Evolutionary conservation across 345 rosid species (phyloP).

Genomic region (Gossypium anomalum): DNA sequence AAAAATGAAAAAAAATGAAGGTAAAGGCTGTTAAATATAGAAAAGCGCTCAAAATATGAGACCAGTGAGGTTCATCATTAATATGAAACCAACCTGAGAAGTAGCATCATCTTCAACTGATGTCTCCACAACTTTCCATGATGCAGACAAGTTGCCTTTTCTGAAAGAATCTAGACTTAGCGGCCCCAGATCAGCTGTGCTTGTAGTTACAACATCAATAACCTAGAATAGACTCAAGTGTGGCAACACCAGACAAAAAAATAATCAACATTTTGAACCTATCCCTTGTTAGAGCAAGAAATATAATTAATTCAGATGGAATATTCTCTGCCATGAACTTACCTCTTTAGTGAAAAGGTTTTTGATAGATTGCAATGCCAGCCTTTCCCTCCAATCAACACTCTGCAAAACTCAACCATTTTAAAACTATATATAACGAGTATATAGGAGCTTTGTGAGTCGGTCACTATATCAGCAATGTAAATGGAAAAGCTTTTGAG

Average conservation of each 20-base stretch:
- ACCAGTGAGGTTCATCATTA: constrained; percentile 3
- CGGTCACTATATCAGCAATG: neutral
- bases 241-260: neutral
- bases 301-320: constrained; percentile 5
- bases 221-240: constrained; percentile 40
- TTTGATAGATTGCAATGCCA: constrained; percentile 59
- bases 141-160: constrained; percentile 68
- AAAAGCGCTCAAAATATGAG: neutral
- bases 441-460: constrained; percentile 11
- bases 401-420: constrained; percentile 41
- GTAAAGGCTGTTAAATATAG: neutral
- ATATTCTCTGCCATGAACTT: constrained; percentile 26
- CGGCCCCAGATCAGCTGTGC: constrained; percentile 86
- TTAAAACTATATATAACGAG: neutral
- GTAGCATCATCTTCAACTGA: constrained; percentile 25
- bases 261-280: neutral
- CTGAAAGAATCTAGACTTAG: constrained; percentile 76
- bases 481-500: constrained; percentile 10
- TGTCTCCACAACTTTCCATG: constrained; percentile 54
- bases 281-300: neutral
- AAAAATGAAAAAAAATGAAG: constrained; percentile 7
- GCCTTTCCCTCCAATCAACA: constrained; percentile 82
- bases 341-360: constrained; percentile 80
- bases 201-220: constrained; percentile 56
- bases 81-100: constrained; percentile 46